Evolutionary conservation across 164 flowering plant species (phyloP).

Genomic region (Sedum album): DNA sequence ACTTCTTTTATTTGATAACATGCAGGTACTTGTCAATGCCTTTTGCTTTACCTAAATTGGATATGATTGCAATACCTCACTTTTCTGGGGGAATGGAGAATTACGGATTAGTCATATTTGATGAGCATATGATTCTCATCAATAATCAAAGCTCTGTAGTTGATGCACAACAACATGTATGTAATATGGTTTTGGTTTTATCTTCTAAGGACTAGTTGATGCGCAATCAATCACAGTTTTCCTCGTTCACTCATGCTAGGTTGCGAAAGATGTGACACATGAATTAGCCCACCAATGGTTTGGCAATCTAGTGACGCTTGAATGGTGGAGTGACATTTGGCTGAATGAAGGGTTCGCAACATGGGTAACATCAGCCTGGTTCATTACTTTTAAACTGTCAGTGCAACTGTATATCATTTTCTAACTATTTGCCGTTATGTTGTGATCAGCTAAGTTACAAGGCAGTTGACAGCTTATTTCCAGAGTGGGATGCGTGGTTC

Average conservation of each 20-base stretch:
- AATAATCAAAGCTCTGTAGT: neutral
- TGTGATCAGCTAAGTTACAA: conserved; percentile 4
- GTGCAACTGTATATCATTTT: neutral
- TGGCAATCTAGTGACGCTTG: conserved; percentile 6
- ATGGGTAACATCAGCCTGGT: conserved; percentile 47
- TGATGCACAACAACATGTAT: neutral
- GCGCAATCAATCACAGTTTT: neutral
- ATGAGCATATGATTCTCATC: neutral
- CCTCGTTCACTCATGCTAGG: neutral
- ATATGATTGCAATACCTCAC: conserved; percentile 33
- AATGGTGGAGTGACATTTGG: conserved; percentile 10
- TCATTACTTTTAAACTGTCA: neutral
- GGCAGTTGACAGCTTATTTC: conserved; percentile 1
- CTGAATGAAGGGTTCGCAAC: conserved; percentile 49
- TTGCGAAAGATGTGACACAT: neutral
- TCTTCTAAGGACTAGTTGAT: neutral
- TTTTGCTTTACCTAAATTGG: conserved; percentile 85
- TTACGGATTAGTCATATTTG: conserved; percentile 6
- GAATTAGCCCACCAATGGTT: conserved; percentile 9
- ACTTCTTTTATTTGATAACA: conserved; percentile 5
- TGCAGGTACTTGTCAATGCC: conserved; percentile 74
- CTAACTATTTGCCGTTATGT: neutral
- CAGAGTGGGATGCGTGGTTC: neutral
- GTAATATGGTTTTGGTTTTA: neutral
- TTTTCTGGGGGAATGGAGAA: conserved; percentile 11